Evolutionary conservation across 495 filamentous ascomycete genomes (phyloP), one percentile per base, ranked within the genome.

Genomic region (Neurospora pannonica): DNA sequence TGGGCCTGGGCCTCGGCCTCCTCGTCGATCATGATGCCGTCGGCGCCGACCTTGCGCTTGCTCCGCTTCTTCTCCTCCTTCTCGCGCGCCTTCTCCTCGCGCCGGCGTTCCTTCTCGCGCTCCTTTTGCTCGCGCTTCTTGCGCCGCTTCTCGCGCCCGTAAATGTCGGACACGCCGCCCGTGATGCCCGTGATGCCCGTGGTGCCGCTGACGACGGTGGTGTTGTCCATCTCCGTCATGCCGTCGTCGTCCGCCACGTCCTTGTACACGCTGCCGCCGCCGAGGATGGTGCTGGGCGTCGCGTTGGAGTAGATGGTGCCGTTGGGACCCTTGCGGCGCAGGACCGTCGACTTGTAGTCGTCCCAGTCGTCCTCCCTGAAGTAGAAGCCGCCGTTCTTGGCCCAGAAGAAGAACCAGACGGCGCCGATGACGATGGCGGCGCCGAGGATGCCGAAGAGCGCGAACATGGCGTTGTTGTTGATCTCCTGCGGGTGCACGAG

Each of bases 381-480:
- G 73, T 91, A 83, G 84, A 98, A 98, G 3, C 96, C 97, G 77
- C 95, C 97, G 79, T 98, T 96, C 83, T 92, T 94, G 72, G 94
- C 94, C 92, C 92, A 97, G 88, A 98, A 97, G 87, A 98, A 99
- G 85, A 98, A 97, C 96, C 96, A 99, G 75, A 98, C 92, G 28
- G 83, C 86, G 0, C 87, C 89, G 28, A 95, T 74, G 38, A 95
- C 94, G 80, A 98, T 92, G 24, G 84, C 89, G 4, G 89, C 91
- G 38, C 93, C 94, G 71, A 98, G 86, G 37, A 98, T 79, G 10
- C 92, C 97, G 78, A 99, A 97, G 5, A 98, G 85, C 8, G 90
- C 90, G 80, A 97, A 90, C 70, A 97, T 86, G 70, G 89, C 92
- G 21, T 89, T 89, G 86, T 95, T 97, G 84, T 96, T 94, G 85